Conservation (phyloP, 2,329 filamentous ascomycete genomes). For the Cladosporium sp. region DNA sequence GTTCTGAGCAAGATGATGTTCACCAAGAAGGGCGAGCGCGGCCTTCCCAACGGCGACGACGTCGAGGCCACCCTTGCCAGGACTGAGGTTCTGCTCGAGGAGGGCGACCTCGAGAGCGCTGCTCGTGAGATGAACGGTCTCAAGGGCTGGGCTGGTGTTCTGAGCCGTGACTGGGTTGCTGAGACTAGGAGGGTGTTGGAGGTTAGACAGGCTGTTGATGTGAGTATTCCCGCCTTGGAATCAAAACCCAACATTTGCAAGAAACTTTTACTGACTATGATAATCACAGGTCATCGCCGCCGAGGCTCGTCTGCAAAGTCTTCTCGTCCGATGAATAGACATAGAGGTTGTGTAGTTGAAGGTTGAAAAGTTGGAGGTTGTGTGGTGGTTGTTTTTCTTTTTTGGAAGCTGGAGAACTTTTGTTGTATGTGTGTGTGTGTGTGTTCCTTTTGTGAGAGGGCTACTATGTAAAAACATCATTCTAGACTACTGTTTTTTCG, state of each 20-base stretch:
- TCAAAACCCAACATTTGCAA: background rate
- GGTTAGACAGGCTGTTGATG: conserved; percentile 92
- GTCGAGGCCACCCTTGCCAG: conserved; percentile 90
- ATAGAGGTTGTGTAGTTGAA: too few relatives aligned
- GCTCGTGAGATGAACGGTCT: conserved; percentile 93
- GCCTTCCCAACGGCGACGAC: conserved; percentile 75
- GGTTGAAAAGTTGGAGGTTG: too few relatives aligned
- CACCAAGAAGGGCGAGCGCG: conserved; percentile 64
- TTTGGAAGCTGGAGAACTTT: too few relatives aligned
- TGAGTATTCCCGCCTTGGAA: conserved; percentile 45
- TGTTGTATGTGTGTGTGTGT: too few relatives aligned
- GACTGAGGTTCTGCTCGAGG: conserved; percentile 84
- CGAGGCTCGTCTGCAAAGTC: conserved; percentile 81
- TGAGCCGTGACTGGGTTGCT: conserved; percentile 88
- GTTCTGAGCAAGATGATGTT: conserved; percentile 92
- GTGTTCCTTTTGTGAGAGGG: too few relatives aligned
- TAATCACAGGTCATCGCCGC: conserved; percentile 70
- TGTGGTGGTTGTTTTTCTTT: too few relatives aligned
- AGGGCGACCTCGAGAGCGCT: conserved; percentile 85
- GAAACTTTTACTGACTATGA: background rate
- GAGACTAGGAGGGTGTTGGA: conserved; percentile 91
- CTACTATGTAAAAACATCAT: too few relatives aligned
- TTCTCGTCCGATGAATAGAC: conserved; percentile 66
- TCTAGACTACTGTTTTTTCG: too few relatives aligned
- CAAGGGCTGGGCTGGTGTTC: conserved; percentile 88